phyloP scores from a whole-genome alignment of 1,284 basidiomycete species.

The Ustilago loliicola region DNA sequence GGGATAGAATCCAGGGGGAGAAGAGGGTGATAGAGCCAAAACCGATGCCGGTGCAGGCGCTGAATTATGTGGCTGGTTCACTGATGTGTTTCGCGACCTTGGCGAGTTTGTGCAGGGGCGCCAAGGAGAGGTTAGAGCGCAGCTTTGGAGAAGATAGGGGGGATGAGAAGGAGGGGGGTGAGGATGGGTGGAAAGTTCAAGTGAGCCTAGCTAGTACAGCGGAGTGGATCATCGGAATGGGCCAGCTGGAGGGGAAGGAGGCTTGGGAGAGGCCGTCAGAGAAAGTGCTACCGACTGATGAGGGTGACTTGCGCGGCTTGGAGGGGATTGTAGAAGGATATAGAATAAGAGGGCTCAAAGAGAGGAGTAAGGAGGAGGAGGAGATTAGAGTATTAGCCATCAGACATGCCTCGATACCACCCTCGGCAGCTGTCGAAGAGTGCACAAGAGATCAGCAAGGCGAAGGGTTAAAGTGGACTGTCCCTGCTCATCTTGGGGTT shows the following conservation, averaged over 20 bases:
- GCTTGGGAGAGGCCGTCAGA: constrained; percentile 28
- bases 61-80: constrained; percentile 78
- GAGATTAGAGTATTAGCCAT: constrained; percentile 24
- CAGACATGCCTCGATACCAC: constrained; percentile 14
- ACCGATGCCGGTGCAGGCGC: constrained; percentile 76
- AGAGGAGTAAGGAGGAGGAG: not conserved
- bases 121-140: too few relatives aligned
- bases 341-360: constrained; percentile 16
- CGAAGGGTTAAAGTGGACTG: constrained; percentile 15
- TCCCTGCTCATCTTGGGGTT: constrained; percentile 32
- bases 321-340: constrained; percentile 14
- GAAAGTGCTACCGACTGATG: constrained; percentile 8
- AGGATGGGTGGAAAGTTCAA: constrained; percentile 36
- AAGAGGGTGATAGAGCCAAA: constrained; percentile 68
- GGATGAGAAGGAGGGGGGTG: not conserved
- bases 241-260: constrained; percentile 21
- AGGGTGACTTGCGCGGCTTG: not conserved
- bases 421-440: not conserved
- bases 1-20: constrained; percentile 51
- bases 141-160: constrained; percentile 10
- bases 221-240: constrained; percentile 35
- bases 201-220: constrained; percentile 33
- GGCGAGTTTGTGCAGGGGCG: too few relatives aligned
- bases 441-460: not conserved
- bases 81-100: constrained; percentile 72